Conservation (phyloP, 805 yeast species). For the Candida rishiriensis region DNA sequence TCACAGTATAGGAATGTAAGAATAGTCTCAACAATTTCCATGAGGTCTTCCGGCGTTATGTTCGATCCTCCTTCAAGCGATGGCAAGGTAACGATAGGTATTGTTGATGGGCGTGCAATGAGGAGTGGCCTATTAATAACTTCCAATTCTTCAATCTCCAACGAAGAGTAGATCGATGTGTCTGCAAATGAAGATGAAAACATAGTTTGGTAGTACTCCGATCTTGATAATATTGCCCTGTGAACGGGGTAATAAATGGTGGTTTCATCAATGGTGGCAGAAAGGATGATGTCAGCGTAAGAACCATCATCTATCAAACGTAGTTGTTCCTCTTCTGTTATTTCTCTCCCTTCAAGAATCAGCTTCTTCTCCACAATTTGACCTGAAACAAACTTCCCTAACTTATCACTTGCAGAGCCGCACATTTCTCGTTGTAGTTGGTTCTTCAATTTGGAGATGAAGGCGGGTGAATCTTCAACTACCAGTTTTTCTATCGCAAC, state of each 20-base stretch:
- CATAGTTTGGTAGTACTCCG: constrained; percentile 63
- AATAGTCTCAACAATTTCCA: constrained; percentile 36
- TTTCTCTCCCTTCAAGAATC: neutral
- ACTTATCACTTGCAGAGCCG: constrained; percentile 32
- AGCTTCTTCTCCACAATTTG: constrained; percentile 22
- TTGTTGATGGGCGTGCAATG: constrained; percentile 5
- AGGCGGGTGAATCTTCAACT: constrained; percentile 14
- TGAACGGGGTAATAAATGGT: constrained; percentile 55
- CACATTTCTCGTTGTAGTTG: constrained; percentile 30
- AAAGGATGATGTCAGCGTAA: constrained; percentile 46
- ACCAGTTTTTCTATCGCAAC: constrained; percentile 25
- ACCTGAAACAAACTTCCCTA: constrained; percentile 27
- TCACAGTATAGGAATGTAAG: constrained; percentile 59
- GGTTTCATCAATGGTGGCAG: constrained; percentile 25
- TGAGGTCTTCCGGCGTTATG: constrained; percentile 1
- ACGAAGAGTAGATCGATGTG: constrained; percentile 13
- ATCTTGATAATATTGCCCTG: constrained; percentile 52
- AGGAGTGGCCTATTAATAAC: constrained; percentile 19
- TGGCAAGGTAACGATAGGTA: constrained; percentile 21
- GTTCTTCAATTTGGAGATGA: constrained; percentile 29
- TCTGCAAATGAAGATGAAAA: constrained; percentile 45
- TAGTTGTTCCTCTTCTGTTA: neutral
- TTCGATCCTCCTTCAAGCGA: constrained; percentile 6
- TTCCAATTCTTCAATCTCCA: constrained; percentile 7
- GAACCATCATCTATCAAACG: constrained; percentile 3